A percentile compares a stretch with the other conserved stretches of the same genome.
These are phyloP conservation scores for Neocallimastix lanati DNA, from an alignment of 192 early-diverging fungal genomes.

Conservation along the genomic window DNA sequence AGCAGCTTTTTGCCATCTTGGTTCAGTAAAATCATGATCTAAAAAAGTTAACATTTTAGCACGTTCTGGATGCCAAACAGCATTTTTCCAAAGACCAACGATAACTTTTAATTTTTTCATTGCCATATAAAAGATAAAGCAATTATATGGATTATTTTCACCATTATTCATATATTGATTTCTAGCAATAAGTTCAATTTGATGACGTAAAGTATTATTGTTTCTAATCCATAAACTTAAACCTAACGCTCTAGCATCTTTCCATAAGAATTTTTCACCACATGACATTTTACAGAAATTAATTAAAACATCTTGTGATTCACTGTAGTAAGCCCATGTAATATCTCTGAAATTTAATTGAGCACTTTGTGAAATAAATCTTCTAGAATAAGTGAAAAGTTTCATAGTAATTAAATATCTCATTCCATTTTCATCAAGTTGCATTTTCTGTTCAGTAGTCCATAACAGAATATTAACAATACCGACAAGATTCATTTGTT, in stretches of 20 bases:
- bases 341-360: slow-evolving; percentile 33
- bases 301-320: slow-evolving; percentile 65
- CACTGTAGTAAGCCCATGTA: slow-evolving; percentile 70
- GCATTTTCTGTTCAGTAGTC: slow-evolving; percentile 45
- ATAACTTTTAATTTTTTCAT: slow-evolving; percentile 78
- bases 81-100: slow-evolving; percentile 74
- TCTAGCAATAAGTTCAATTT: slow-evolving; percentile 73
- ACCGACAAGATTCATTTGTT: slow-evolving; percentile 63
- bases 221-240: slow-evolving; percentile 73
- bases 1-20: slow-evolving; percentile 82
- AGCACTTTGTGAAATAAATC: slow-evolving; percentile 1
- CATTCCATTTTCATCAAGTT: slow-evolving; percentile 71
- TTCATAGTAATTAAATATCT: slow-evolving; percentile 57
- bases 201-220: slow-evolving; percentile 37
- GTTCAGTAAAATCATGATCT: slow-evolving; percentile 74
- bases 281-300: slow-evolving; percentile 29
- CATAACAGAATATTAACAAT: slow-evolving; percentile 28
- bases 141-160: slow-evolving; percentile 68
- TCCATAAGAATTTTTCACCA: slow-evolving; percentile 55
- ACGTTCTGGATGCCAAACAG: slow-evolving; percentile 64
- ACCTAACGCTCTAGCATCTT: slow-evolving; percentile 60
- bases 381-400: slow-evolving; percentile 35
- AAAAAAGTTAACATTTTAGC: slow-evolving; percentile 77
- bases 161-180: slow-evolving; percentile 62
- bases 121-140: slow-evolving; percentile 76